Conservation (phyloP, 345 rosid genomes). For the Murraya koenigii region DNA sequence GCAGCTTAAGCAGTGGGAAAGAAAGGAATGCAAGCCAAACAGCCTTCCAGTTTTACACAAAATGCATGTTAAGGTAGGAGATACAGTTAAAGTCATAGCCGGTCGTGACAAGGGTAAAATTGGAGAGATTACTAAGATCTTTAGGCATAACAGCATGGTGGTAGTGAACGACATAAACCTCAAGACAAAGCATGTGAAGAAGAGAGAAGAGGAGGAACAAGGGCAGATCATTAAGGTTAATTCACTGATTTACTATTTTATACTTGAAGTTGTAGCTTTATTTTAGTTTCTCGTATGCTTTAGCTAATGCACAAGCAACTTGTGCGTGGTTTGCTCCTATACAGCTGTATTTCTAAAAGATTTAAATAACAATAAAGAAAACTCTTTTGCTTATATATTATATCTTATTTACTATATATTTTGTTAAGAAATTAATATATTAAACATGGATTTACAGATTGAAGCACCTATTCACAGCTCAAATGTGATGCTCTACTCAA, state of each 20-base stretch:
- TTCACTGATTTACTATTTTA: background rate
- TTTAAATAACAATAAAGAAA: background rate
- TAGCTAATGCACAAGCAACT: background rate
- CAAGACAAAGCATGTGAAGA: constrained; percentile 91
- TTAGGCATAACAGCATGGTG: constrained; percentile 75
- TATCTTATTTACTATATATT: background rate
- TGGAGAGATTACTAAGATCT: constrained; percentile 72
- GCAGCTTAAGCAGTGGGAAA: constrained; percentile 91
- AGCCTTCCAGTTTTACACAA: constrained; percentile 84
- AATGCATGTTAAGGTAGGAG: constrained; percentile 93
- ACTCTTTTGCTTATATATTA: background rate
- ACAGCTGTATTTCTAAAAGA: background rate
- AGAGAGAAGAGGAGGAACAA: constrained; percentile 79
- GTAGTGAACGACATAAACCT: constrained; percentile 76
- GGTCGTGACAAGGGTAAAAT: constrained; percentile 86
- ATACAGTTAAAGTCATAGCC: constrained; percentile 74
- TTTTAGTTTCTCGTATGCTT: background rate
- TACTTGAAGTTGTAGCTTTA: background rate
- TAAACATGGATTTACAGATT: constrained; percentile 49
- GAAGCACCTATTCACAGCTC: constrained; percentile 98
- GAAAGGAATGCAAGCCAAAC: constrained; percentile 86
- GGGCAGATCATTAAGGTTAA: constrained; percentile 86
- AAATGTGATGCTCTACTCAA: constrained; percentile 87
- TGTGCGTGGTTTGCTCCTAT: background rate
- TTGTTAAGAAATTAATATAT: background rate